Base-by-base conservation (phyloP, 2,329 filamentous ascomycete genomes). In the Bipolaris victoriae region DNA sequence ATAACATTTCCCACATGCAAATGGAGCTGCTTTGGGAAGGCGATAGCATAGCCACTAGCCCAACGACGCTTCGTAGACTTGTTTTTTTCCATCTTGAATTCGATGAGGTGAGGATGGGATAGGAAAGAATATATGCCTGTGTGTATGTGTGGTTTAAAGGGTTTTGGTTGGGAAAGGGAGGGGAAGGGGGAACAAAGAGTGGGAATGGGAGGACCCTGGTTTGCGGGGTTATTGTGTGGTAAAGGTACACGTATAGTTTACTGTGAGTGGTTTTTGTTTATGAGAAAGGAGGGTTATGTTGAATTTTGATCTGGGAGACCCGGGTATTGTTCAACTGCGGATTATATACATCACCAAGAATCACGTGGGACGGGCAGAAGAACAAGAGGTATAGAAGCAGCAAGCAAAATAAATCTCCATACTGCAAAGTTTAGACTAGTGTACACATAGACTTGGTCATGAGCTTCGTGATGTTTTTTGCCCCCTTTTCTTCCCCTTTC, bases 11-110 rank as follows among this genome's bases (percentile, higher is more conserved):
- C 39, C 26, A 29, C 3, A 10, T 29, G 24, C 24, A 15, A 15
- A 20, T 16, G 16, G 16, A 16, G 11, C n/a, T 20, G 11, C n/a
- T 10, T 39, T 29, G 75, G 74, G 75, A 76, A 76, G 72, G 72
- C 72, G 68, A 64, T 72, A 72, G 64, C 67, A 71, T 77, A 75
- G 39, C 75, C 74, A 76, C 75, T 76, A 69, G 64, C 64, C 73
- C 52, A 76, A 66, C 50, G 59, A 53, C 67, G 73, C 74, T 65
- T 44, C 29, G 49, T 49, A 33, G 43, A 49, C 49, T 7, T 13
- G n/a, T 55, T 43, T 45, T 24, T 22, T 22, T n/a, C n/a, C n/a
- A 16, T 29, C 26, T 29, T 10, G 41, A 22, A 20, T 24, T 31
- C 31, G 41, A 45, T 48, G 47, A 11, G 18, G 1, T 10, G 47